Base-by-base conservation (phyloP, 768 basidiomycete species). In the Leccinum uliginosum region DNA sequence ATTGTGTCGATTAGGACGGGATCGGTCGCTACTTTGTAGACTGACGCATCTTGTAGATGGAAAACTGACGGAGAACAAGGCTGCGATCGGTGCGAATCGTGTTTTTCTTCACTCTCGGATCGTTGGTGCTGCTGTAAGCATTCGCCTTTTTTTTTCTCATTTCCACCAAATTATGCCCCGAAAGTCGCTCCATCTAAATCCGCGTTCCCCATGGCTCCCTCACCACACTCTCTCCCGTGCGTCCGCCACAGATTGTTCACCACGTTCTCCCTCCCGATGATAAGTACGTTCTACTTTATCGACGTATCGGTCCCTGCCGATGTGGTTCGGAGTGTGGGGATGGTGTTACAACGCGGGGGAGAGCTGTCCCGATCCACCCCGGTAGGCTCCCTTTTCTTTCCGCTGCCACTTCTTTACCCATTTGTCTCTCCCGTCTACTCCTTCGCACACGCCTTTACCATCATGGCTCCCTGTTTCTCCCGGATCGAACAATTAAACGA, bases 1-100 rank as follows among this genome's bases (percentile, higher is more conserved):
- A 98, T 74, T 98, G 96, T 66, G 95, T 99, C 14, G 96, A 98
- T 72, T 99, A n/a, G 96, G 96, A 14, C 76, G 89, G 45, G 96
- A 98, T 74, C 83, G 85, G 2, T 34, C 19, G 7, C 14, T 9
- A 15, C 15, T 27, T 49, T 27, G 12, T 21, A 23, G 17, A 12
- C 56, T 59, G 29, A 65, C 29, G 23, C 6, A 17, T n/a, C 21
- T 4, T 58, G 6, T 51, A 71, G 70, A 61, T 71, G 70, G 70
- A 72, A 64, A 55, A 64, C n/a, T n/a, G n/a, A n/a, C n/a, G n/a
- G n/a, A n/a, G n/a, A n/a, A n/a, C n/a, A n/a, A n/a, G 53, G 19
- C 32, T 54, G 50, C 50, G 53, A 32, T 53, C 50, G 24, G 51
- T 54, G 10, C 27, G 35, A n/a, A 51, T 54, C 51, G 54, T 54